A percentile compares a stretch with the other conserved stretches of the same genome.
These are phyloP conservation scores for Krasilnikovozyma curviuscula DNA, from an alignment of 768 basidiomycete genomes.

Conservation along the genomic window DNA sequence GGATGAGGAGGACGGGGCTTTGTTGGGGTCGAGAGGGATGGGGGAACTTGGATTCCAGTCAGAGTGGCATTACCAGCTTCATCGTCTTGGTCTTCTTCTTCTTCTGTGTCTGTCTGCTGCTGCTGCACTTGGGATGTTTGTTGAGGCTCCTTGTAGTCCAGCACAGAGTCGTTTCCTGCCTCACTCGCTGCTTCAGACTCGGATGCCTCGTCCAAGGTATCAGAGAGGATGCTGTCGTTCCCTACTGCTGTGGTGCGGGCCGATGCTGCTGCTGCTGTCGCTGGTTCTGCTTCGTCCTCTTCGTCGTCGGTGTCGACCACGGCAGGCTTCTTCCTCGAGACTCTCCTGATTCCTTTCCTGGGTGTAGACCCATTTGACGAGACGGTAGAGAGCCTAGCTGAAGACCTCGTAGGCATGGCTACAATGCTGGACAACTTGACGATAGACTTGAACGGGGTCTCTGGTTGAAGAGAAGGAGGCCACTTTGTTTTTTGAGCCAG, in stretches of 20 bases:
- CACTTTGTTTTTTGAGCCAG: too few relatives aligned
- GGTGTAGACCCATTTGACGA: too few relatives aligned
- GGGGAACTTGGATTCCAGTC: not conserved
- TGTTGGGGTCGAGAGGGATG: not conserved
- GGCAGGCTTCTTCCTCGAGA: not conserved
- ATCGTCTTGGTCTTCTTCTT: not conserved
- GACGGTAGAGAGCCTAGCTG: too few relatives aligned
- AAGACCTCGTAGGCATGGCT: too few relatives aligned
- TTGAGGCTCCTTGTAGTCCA: not conserved
- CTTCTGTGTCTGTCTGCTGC: not conserved
- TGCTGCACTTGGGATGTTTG: not conserved
- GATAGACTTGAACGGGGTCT: too few relatives aligned
- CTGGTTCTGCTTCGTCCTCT: conserved; percentile 8
- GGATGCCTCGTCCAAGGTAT: not conserved
- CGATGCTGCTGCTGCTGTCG: not conserved
- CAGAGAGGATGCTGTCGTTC: not conserved
- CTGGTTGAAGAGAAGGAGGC: too few relatives aligned
- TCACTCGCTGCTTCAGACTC: not conserved
- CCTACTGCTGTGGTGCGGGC: not conserved
- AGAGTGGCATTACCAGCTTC: not conserved
- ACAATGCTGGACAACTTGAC: too few relatives aligned
- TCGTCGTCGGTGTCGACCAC: conserved; percentile 14
- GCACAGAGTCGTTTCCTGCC: not conserved
- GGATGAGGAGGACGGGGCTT: not conserved
- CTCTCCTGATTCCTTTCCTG: too few relatives aligned